A percentile compares a stretch with the other conserved stretches of the same genome.
Conservation (phyloP, 495 filamentous ascomycete species). For the Aspergillus cavernicola region DNA sequence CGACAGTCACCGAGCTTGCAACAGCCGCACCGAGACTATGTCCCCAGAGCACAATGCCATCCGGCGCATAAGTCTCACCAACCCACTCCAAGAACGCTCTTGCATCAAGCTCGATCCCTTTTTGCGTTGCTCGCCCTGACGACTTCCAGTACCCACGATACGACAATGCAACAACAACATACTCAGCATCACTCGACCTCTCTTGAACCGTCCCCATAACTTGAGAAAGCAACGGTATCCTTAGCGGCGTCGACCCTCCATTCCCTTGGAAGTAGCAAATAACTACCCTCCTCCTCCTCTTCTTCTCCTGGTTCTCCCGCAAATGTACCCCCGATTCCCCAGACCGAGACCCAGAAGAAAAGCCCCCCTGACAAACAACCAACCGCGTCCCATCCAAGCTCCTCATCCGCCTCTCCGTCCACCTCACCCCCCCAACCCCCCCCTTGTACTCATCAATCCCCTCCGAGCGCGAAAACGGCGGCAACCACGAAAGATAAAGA, state of each 20-base stretch:
- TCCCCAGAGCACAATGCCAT: constrained; percentile 69
- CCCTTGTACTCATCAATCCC: constrained; percentile 57
- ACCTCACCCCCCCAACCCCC: constrained; percentile 56
- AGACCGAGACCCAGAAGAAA: no score
- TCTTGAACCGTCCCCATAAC: constrained; percentile 22
- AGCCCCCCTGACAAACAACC: constrained; percentile 48
- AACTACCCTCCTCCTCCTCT: constrained; percentile 19
- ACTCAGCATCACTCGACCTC: constrained; percentile 21
- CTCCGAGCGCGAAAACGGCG: constrained; percentile 51
- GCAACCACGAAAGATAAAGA: constrained; percentile 73
- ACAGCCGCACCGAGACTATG: constrained; percentile 69
- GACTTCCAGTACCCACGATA: constrained; percentile 82
- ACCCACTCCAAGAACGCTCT: constrained; percentile 58
- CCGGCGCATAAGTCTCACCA: constrained; percentile 29
- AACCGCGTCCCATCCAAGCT: constrained; percentile 61
- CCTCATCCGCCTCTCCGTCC: constrained; percentile 53
- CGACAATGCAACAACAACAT: constrained; percentile 62
- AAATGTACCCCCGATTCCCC: no score
- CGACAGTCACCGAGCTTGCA: constrained; percentile 51
- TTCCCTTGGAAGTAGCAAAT: constrained; percentile 43
- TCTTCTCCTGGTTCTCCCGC: background rate
- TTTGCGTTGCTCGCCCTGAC: constrained; percentile 61
- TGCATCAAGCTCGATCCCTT: constrained; percentile 62
- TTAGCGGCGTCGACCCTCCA: constrained; percentile 56
- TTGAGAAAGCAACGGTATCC: constrained; percentile 64